Base-by-base conservation (phyloP, 257 asterid species). In the Jacaranda mimosifolia region DNA sequence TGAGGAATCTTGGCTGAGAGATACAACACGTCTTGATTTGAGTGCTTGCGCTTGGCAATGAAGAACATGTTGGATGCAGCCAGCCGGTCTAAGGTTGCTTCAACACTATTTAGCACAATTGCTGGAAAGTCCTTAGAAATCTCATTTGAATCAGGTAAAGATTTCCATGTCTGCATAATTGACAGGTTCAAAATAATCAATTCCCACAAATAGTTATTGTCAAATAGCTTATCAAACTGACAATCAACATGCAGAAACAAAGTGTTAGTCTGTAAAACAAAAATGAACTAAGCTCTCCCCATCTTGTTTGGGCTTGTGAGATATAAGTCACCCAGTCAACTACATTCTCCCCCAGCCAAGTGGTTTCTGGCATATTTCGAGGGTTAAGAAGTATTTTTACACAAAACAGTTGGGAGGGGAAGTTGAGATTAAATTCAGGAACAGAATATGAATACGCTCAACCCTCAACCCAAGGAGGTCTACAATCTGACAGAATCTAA, bases 81-180 rank as follows among this genome's bases (percentile, higher is more conserved):
- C 79, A 96, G 79, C 36, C 59, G 82, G 70, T 96, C 99, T 48
- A 94, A 75, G 74, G 92, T 94, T 55, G 92, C 79, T 74, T 94
- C 96, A 9, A 88, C 77, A 19, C 92, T 89, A 36, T 86, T 91
- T 67, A 96, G 81, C 77, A 91, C 97, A 19, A 90, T 58, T 51
- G 89, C 81, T 36, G 98, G 92, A 74, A 93, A 91, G 51, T 96
- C 99, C 84, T 82, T 92, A 11, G 92, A 84, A 15, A 94, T 88
- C 84, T 96, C 99, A 26, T 96, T 92, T 15, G 99, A 79, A 85
- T 96, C 99, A 3, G 99, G 99, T 73, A 96, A 80, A 4, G 99
- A 96, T 82, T 94, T 96, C 99, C 99, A 96, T 5, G 97, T 96
- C 99, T 96, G 90, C 68, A 63, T 15, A 53, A 79, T 35, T 63